A percentile compares a stretch with the other conserved stretches of the same genome.
Evolutionary conservation across 2,329 filamentous ascomycete species (phyloP).

Genomic region (Fusarium compactum): DNA sequence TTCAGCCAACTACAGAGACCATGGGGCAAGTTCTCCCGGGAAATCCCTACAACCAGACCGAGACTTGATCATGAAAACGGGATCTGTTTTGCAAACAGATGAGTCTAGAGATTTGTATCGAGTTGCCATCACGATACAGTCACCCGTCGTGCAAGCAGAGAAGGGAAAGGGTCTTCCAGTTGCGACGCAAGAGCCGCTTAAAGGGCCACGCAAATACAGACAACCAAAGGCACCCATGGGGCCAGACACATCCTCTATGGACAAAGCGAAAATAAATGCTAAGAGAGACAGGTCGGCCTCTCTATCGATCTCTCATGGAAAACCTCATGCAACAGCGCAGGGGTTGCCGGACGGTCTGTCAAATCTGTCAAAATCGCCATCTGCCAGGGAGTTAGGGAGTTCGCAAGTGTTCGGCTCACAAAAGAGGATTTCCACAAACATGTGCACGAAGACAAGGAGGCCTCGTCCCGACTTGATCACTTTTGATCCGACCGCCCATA

Average conservation of each 20-base stretch:
- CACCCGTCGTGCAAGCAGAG: constrained; percentile 1
- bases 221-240: neutral
- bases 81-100: constrained; percentile 4
- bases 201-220: neutral
- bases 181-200: neutral
- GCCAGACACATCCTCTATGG: neutral
- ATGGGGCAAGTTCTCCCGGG: constrained; percentile 4
- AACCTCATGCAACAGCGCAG: neutral
- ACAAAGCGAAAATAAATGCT: constrained; percentile 1
- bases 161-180: neutral
- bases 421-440: neutral
- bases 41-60: constrained; percentile 6
- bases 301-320: neutral
- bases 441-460: neutral
- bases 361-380: neutral
- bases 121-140: neutral
- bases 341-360: neutral
- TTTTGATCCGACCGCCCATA: constrained; percentile 42
- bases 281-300: constrained; percentile 1
- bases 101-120: neutral
- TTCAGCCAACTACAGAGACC: neutral
- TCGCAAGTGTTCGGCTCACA: neutral
- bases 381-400: neutral
- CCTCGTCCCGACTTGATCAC: constrained; percentile 2
- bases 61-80: constrained; percentile 35